Evolutionary conservation across 225 moss, liverwort and hornwort species (phyloP).

Genomic region (Pseudisothecium myosuroides): DNA sequence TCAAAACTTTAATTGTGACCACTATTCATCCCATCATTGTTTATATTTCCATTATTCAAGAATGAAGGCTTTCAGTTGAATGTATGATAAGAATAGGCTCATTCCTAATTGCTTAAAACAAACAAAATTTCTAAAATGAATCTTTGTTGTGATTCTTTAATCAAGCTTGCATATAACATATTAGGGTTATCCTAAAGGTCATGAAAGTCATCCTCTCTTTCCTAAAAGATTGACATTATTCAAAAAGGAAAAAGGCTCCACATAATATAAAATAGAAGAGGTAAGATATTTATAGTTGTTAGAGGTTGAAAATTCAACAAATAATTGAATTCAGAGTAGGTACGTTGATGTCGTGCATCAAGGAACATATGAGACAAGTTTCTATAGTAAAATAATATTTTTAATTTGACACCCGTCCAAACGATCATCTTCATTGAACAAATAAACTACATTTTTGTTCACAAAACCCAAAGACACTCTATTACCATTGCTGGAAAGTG

Average conservation of each 20-base stretch:
- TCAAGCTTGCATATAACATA: not conserved
- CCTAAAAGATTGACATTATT: accelerated
- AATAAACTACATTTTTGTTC: not conserved
- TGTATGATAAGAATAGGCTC: no score
- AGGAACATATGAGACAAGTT: not conserved
- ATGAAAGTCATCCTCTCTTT: accelerated
- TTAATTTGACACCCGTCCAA: not conserved
- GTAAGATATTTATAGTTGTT: not conserved
- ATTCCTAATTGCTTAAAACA: no score
- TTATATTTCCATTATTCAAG: no score
- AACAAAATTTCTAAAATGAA: not conserved
- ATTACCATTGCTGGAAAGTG: not conserved
- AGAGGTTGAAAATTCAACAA: not conserved
- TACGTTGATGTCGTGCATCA: accelerated
- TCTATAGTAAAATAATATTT: not conserved
- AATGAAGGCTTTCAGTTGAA: no score
- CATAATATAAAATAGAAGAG: not conserved
- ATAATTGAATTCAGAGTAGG: accelerated
- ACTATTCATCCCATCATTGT: no score
- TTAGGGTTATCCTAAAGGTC: not conserved
- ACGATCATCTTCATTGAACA: not conserved
- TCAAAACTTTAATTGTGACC: no score
- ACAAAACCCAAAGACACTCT: not conserved
- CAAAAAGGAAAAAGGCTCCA: not conserved
- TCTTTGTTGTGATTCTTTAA: not conserved